Base-by-base conservation (phyloP, 176 grass and related monocot genomes). In the Triticum monococcum region DNA sequence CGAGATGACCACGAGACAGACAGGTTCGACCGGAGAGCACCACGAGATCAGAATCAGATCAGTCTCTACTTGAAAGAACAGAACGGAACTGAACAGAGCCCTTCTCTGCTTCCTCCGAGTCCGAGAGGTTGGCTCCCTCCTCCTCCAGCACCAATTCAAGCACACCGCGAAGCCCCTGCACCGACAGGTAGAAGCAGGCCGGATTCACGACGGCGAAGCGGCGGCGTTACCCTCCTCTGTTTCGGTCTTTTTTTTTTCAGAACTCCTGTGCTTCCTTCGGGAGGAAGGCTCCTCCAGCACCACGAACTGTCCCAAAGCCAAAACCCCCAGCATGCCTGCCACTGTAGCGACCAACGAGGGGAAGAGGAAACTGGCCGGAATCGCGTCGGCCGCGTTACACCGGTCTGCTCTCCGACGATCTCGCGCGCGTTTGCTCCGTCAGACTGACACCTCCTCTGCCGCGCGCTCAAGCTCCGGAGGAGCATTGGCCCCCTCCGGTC, bases 191-290 rank as follows among this genome's bases (percentile, higher is more conserved):
- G 11, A 40, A 40, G 20, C 69, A 35, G 1, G 36, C 69, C 22
- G 36, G 69, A 72, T 72, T 23, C 69, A 24, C 36, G 22, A 6
- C 35, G 69, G 2, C 67, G 8, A 8, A 17, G 17, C 33, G 18
- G 28, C 35, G 14, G 24, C 5, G 24, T 64, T 28, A 14, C 12
- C 16, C 30, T 35, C 2, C 62, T 20, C 65, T 20, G 31, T 0
- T 20, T 30, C 52, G 0, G 48, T 52, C 48, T 2, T 50, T 18
- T 18, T 54, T 56, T 20, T 56, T 17, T 52, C 5, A 40, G 0
- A 40, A 40, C 2, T 50, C 5, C 8, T 30, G 25, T 60, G 45
- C 12, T 84, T 88, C 75, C 81, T 89, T 79, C 31, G 54, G 64
- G 16, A 2, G 54, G 75, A 80, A 48, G 78, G 54, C n/a, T 79